Evolutionary conservation across 1,284 basidiomycete genomes (phyloP).

Genomic region (Ceratobasidium sp.): DNA sequence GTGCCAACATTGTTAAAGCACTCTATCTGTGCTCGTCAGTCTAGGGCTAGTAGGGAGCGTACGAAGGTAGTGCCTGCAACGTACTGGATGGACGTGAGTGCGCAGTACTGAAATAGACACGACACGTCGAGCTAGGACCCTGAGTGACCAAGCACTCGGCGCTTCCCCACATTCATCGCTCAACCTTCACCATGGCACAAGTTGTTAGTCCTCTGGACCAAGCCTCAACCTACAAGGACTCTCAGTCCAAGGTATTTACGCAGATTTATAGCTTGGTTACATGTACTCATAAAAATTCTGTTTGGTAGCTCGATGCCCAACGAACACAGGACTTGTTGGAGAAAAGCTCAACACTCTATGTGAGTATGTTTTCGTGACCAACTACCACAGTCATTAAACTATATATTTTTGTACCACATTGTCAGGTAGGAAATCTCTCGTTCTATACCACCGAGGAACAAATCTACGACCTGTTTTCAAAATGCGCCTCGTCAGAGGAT

Average conservation of each 20-base stretch:
- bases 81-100: slow-evolving; percentile 24
- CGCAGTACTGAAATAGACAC: slow-evolving; percentile 40
- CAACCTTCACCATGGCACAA: slow-evolving; percentile 75
- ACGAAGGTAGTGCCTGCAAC: neutral
- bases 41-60: neutral
- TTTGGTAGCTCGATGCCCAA: slow-evolving; percentile 55
- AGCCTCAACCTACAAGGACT: slow-evolving; percentile 95
- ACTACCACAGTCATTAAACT: slow-evolving; percentile 25
- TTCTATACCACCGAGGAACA: slow-evolving; percentile 99
- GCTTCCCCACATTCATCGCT: slow-evolving; percentile 32
- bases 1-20: slow-evolving; percentile 7
- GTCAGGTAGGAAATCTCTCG: slow-evolving; percentile 92
- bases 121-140: slow-evolving; percentile 44
- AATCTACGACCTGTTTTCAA: slow-evolving; percentile 97
- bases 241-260: slow-evolving; percentile 71
- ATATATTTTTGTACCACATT: slow-evolving; percentile 52
- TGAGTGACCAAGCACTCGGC: slow-evolving; percentile 31
- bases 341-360: slow-evolving; percentile 82
- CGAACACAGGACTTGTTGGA: slow-evolving; percentile 72
- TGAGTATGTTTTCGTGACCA: slow-evolving; percentile 55
- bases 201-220: slow-evolving; percentile 87
- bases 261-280: neutral
- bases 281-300: neutral
- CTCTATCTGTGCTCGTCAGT: neutral
- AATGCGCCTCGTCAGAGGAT: slow-evolving; percentile 88